Percentiles rank a stretch among this genome's conserved stretches.
These are phyloP conservation scores for Desmodesmus armatus DNA, from an alignment of 139 green algal species.

Conservation along the genomic window DNA sequence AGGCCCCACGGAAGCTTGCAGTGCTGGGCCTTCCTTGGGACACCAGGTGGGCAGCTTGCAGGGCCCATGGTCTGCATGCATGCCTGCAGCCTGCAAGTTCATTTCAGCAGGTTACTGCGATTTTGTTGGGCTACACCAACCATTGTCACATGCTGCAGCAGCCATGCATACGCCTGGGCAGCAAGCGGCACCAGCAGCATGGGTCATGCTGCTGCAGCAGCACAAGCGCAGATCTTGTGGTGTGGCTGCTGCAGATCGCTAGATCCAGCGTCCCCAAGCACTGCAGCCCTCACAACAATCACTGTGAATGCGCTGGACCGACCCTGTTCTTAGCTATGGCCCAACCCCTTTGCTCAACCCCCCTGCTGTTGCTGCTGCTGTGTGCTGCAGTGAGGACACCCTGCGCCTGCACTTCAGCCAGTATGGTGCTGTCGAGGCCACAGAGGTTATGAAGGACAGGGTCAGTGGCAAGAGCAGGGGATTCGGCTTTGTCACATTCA, in stretches of 20 bases:
- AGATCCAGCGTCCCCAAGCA: too few species aligned
- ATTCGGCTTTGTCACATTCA: slow-evolving; percentile 82
- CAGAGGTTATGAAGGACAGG: slow-evolving; percentile 86
- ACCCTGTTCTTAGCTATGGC: neutral
- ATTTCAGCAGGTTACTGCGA: too few species aligned
- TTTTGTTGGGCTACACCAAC: too few species aligned
- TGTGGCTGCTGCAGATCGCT: too few species aligned
- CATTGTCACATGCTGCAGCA: too few species aligned
- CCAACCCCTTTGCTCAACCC: neutral
- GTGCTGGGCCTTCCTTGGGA: slow-evolving; percentile 85
- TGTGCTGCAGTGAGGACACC: slow-evolving; percentile 67
- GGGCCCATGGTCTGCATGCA: neutral
- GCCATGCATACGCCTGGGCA: too few species aligned
- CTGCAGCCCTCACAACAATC: too few species aligned
- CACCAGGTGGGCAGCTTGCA: slow-evolving; percentile 59
- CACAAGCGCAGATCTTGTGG: too few species aligned
- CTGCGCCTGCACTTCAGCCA: slow-evolving; percentile 81
- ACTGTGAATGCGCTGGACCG: neutral
- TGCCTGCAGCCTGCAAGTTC: neutral
- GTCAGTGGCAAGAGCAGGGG: slow-evolving; percentile 54
- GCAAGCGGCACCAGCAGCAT: too few species aligned
- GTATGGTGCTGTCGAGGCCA: slow-evolving; percentile 76
- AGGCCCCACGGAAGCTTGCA: slow-evolving; percentile 68
- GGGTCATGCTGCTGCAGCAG: too few species aligned
- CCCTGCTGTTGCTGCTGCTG: neutral